Conservation (phyloP, 2,329 filamentous ascomycete species). For the Alternaria burnsii region DNA sequence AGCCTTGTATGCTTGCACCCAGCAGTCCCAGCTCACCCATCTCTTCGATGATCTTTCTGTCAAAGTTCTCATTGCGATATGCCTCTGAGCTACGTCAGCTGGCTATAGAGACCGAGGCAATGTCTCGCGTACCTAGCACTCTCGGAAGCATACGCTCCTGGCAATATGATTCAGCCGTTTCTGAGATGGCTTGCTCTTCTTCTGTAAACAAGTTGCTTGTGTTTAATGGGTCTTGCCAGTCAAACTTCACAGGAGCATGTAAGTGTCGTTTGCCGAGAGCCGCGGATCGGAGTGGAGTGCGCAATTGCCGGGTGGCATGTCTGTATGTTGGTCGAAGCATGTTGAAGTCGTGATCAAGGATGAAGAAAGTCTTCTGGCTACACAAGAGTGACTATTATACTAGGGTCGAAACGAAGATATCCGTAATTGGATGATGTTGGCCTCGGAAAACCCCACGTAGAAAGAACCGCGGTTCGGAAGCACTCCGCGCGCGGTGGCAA, state of each 20-base stretch:
- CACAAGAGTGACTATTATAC: constrained; percentile 8
- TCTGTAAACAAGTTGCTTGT: constrained; percentile 81
- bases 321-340: constrained; percentile 57
- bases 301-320: constrained; percentile 53
- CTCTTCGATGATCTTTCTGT: constrained; percentile 83
- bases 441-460: constrained; percentile 33
- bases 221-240: constrained; percentile 90
- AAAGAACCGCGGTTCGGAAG: constrained; percentile 37
- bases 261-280: constrained; percentile 51
- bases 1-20: constrained; percentile 85
- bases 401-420: constrained; percentile 5
- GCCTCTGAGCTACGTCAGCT: constrained; percentile 66
- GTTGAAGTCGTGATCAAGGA: constrained; percentile 8
- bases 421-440: constrained; percentile 24
- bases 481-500: constrained; percentile 34
- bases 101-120: background rate
- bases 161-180: constrained; percentile 92
- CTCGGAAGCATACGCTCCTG: constrained; percentile 87
- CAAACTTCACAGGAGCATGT: constrained; percentile 65
- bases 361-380: background rate
- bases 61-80: constrained; percentile 86
- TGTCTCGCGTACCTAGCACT: constrained; percentile 72
- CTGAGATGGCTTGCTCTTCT: constrained; percentile 87
- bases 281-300: constrained; percentile 35
- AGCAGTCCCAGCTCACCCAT: constrained; percentile 93